Evolutionary conservation across 2,329 filamentous ascomycete species (phyloP), one percentile per base, ranked within the genome.

Genomic region (Diaporthe velutina): DNA sequence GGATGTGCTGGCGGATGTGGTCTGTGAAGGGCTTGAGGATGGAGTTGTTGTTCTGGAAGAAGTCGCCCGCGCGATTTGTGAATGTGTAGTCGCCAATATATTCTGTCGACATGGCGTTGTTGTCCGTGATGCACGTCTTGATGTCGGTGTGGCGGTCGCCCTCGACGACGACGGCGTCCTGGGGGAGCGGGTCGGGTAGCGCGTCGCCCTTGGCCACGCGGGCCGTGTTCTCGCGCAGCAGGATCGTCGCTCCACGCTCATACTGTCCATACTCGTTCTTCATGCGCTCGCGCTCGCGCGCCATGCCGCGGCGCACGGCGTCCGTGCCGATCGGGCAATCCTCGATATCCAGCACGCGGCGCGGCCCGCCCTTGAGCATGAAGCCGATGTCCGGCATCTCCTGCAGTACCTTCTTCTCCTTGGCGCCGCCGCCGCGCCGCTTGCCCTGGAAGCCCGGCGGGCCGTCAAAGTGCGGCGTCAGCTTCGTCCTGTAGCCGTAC

Each of bases 41-140:
- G 73, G 95, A 97, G 88, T 98, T 98, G 90, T 99, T 99, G 89
- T 99, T 99, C 82, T 99, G 97, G 90, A 99, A 99, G 87, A 99
- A 99, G 70, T 95, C 92, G 75, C 96, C 96, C 15, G 97, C 97
- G 3, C 94, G 95, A 86, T 98, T 98, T 82, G 93, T 93, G 86
- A 99, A 98, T 81, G 92, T 87, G 86, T 93, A 97, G 83, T 92
- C 86, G 81, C 93, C 95, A 77, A 99, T 90, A 84, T 97, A 98
- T 84, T 99, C 97, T 40, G 94, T 96, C 4, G 94, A 93, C 68
- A 89, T 94, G 77, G 90, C 93, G 78, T 96, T 98, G 82, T 92
- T 91, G 85, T 98, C 92, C 5, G 96, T 98, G 78, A 98, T 91
- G 87, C 95, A 98, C 4, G 92, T 94, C 84, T 98, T 98, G 82